These are phyloP conservation scores for Hemerocallis citrina DNA, from an alignment of 106 monocot genomes.

Conservation along the genomic window DNA sequence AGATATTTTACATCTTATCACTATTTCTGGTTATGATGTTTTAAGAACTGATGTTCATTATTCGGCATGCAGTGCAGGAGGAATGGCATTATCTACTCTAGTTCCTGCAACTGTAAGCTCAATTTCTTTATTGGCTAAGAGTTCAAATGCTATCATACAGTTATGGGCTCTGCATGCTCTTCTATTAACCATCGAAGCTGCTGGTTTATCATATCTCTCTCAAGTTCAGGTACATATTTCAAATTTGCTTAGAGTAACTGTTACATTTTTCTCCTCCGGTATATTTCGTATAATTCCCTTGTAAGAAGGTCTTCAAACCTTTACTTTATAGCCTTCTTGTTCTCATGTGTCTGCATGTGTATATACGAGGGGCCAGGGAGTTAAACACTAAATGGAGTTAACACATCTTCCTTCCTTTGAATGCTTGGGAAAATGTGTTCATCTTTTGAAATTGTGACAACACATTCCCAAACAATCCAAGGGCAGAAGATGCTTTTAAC, in stretches of 20 bases:
- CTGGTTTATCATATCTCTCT: conserved; percentile 90
- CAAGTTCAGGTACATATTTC: conserved; percentile 78
- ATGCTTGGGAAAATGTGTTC: too few species aligned
- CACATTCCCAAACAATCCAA: too few species aligned
- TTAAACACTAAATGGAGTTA: too few species aligned
- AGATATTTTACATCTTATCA: not conserved
- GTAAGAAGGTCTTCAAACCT: not conserved
- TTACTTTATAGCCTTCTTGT: not conserved
- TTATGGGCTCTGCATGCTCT: conserved; percentile 92
- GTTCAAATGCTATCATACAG: conserved; percentile 68
- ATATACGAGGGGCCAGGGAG: too few species aligned
- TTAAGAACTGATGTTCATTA: conserved; percentile 4
- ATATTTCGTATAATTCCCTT: not conserved
- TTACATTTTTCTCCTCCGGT: not conserved
- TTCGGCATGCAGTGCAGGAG: conserved; percentile 82
- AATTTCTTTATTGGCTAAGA: conserved; percentile 60
- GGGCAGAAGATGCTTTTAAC: too few species aligned
- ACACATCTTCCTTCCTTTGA: too few species aligned
- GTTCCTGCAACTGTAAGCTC: conserved; percentile 81
- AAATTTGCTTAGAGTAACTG: not conserved
- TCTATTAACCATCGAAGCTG: conserved; percentile 95
- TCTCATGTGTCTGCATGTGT: too few species aligned
- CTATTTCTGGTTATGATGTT: not conserved
- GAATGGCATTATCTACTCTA: conserved; percentile 85
- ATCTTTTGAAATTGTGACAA: too few species aligned